Conservation (phyloP, 1,139 yeast genomes). For the Blastobotrys buckinghamii region DNA sequence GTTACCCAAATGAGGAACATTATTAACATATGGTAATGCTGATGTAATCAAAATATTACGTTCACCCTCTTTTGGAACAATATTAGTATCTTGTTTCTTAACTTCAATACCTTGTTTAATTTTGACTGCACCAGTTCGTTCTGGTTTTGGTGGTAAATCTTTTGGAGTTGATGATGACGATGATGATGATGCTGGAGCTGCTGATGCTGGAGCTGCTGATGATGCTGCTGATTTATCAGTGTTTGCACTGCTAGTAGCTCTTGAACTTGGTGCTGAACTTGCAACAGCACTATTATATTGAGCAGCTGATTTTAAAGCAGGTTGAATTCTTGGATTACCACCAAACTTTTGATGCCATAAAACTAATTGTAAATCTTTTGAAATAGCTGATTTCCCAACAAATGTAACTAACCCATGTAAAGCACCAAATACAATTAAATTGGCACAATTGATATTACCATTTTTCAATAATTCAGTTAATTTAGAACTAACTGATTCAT, state of each 20-base stretch:
- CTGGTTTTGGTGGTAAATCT: conserved; percentile 38
- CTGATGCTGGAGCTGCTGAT: conserved; percentile 23
- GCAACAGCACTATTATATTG: conserved; percentile 10
- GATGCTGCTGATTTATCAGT: conserved; percentile 22
- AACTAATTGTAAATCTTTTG: conserved; percentile 27
- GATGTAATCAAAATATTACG: conserved; percentile 86
- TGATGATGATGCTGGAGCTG: conserved; percentile 35
- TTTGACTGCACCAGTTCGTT: conserved; percentile 53
- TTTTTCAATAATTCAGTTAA: conserved; percentile 13
- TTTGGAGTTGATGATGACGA: no score
- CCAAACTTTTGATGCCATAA: conserved; percentile 32
- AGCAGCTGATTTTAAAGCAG: conserved; percentile 18
- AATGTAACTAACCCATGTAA: conserved; percentile 29
- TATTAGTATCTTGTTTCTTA: conserved; percentile 26
- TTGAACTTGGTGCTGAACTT: conserved; percentile 9
- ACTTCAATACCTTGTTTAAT: conserved; percentile 33
- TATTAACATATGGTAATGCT: conserved; percentile 95
- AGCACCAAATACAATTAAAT: conserved; percentile 27
- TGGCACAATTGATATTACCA: conserved; percentile 22
- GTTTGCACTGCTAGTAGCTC: conserved; percentile 16
- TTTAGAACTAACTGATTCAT: conserved; percentile 15
- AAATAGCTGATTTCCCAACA: conserved; percentile 28
- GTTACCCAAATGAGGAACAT: conserved; percentile 97
- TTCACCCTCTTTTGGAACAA: conserved; percentile 60
- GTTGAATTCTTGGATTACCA: conserved; percentile 25